Base-by-base conservation (phyloP, 1,139 yeast species). In the Ashbya aceris region DNA sequence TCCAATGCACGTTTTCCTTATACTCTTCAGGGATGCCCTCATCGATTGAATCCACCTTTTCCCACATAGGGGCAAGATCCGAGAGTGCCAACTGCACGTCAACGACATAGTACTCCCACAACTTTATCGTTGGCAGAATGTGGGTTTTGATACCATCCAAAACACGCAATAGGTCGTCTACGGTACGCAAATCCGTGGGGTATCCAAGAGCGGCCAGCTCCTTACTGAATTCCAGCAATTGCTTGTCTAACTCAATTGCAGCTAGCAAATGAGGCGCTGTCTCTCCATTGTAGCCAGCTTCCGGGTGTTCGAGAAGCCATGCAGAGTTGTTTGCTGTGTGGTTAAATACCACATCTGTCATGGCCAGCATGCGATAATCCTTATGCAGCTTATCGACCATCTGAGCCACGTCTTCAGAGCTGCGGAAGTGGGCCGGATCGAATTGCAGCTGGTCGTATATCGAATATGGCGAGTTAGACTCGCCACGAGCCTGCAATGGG, bases 311-410 rank as follows among this genome's bases (percentile, higher is more conserved):
- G 41, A 74, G 66, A 32, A 91, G 64, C 98, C 98, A 91, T 1
- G 58, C 65, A 0, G 97, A 86, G 61, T 91, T 85, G 58, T 84
- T 73, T 2, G 97, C 96, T 0, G 97, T 91, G 59, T 91, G 98
- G 60, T 91, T 91, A 71, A 87, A 79, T 2, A 91, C 97, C 36
- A 91, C 82, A 64, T 91, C 98, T 1, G 96, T 86, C 64, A 91
- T 68, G 1, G 95, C 73, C 41, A 91, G 68, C 47, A 89, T 70
- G 3, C 75, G 73, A 52, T 82, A 70, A 28, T 80, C 68, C 23
- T 66, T 55, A 53, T 79, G 77, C 56, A 83, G 65, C 38, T 66
- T 66, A 14, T 65, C 48, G 5, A 76, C 72, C 57, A 80, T 62
- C 2, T 52, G 42, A n/a, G 56, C 50, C 11, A 80, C 74, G 42